Evolutionary conservation across 73 alveolate species (phyloP), one percentile per base, ranked within the genome.

Genomic region (Paramecium sonneborni): DNA sequence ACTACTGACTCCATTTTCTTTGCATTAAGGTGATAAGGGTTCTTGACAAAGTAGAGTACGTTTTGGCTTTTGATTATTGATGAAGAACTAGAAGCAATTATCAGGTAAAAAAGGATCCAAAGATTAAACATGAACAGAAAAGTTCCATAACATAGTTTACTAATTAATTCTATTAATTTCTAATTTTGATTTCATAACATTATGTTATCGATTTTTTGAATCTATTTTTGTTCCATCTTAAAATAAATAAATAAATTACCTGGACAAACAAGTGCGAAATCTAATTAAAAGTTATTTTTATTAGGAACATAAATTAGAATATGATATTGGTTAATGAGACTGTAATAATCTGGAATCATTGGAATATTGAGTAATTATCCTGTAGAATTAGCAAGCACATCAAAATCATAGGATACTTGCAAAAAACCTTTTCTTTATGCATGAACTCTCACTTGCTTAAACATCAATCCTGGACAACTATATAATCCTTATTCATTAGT

Each of bases 391-490:
- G 90, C 90, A 37, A 32, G 30, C 8, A 79, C 90, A 41, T 79
- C 90, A 46, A 79, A 79, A 44, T 79, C 90, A 44, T 79, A 79
- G 1, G 44, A 30, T 10, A 79, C 74, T 79, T 39, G 41, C 24
- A 79, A 62, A 28, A 79, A 79, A 0, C 90, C 90, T 41, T 79
- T 79, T 44, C 90, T 79, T 44, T 79, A 43, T 9, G 90, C 90
- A 79, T 79, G 90, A 0, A 79, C 90, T 46, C 74, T 79, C 24
- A 79, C 72, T 44, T 79, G 41, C 26, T 79, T 79, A 43, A 79
- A 79, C 90, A 79, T 79, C 10, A 79, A 39, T 79, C 90, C 90
- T 21, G 43, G 43, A 79, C 90, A 79, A 23, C 56, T 79, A 79
- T 23, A 79, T 6, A 79, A 24, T 23, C 90, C 90, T 24, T 46